These are phyloP conservation scores for Aureobasidium vineae DNA, from an alignment of 2,329 filamentous ascomycete genomes.

Conservation along the genomic window DNA sequence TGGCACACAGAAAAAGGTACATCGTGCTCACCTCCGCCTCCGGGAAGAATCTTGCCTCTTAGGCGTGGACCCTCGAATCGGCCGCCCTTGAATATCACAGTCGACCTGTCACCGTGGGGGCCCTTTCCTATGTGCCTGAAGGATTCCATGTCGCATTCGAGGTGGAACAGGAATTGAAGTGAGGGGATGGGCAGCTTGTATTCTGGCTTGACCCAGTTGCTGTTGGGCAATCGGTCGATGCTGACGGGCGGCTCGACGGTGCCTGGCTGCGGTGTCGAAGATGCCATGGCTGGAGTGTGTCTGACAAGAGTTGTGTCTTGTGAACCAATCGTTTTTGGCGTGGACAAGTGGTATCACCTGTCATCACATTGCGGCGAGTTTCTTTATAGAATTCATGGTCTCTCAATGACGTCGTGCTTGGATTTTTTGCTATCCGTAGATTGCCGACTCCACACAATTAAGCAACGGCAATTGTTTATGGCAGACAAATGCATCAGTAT, in stretches of 20 bases:
- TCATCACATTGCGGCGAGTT: background rate
- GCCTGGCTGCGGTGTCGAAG: slow-evolving; percentile 14
- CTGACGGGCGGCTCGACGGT: slow-evolving; percentile 19
- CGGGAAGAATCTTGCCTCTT: slow-evolving; percentile 31
- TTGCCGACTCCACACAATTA: background rate
- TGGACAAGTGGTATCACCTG: background rate
- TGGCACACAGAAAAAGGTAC: background rate
- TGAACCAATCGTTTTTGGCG: background rate
- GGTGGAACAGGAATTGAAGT: slow-evolving; percentile 32
- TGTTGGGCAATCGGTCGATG: slow-evolving; percentile 30
- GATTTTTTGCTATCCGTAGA: slow-evolving; percentile 2
- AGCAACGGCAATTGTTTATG: background rate
- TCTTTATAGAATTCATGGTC: slow-evolving; percentile 1
- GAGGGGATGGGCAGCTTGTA: slow-evolving; percentile 31
- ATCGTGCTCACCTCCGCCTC: slow-evolving; percentile 31
- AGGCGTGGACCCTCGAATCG: slow-evolving; percentile 32
- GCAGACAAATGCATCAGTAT: background rate
- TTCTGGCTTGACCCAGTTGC: slow-evolving; percentile 32
- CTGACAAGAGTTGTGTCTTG: background rate
- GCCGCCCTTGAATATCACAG: slow-evolving; percentile 34
- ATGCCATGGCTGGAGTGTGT: background rate
- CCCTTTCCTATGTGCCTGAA: slow-evolving; percentile 32
- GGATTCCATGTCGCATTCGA: slow-evolving; percentile 33
- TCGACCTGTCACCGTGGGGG: slow-evolving; percentile 31
- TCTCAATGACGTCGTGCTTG: slow-evolving; percentile 11